Evolutionary conservation across 2,329 filamentous ascomycete species (phyloP).

Genomic region (Aspergillus candidus): DNA sequence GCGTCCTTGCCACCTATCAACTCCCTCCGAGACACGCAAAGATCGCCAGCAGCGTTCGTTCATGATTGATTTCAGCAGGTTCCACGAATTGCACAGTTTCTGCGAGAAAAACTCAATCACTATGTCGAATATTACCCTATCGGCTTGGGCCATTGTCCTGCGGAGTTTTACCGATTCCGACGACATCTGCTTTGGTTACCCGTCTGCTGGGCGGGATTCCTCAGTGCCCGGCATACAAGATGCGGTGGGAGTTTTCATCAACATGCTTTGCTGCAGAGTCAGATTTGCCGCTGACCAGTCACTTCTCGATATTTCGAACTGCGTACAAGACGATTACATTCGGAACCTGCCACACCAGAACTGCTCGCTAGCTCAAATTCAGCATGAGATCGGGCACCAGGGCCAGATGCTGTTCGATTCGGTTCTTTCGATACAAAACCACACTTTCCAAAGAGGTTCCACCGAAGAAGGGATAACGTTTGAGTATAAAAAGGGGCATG

Average conservation of each 20-base stretch:
- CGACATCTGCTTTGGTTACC: conserved; percentile 39
- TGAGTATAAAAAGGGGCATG: conserved; percentile 27
- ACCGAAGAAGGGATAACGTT: conserved; percentile 26
- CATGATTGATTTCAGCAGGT: conserved; percentile 26
- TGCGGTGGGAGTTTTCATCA: conserved; percentile 48
- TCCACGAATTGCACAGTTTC: conserved; percentile 25
- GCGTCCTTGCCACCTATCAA: conserved; percentile 27
- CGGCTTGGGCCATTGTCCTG: conserved; percentile 37
- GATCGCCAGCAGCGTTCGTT: conserved; percentile 20
- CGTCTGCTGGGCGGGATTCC: conserved; percentile 40
- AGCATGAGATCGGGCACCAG: conserved; percentile 35
- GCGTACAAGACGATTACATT: conserved; percentile 44
- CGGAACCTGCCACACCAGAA: conserved; percentile 45
- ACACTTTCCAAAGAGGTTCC: conserved; percentile 17
- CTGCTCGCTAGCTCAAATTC: conserved; percentile 46
- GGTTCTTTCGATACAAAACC: conserved; percentile 37
- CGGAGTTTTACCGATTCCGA: conserved; percentile 26
- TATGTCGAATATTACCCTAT: conserved; percentile 33
- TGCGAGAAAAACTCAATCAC: conserved; percentile 28
- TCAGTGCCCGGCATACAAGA: conserved; percentile 42
- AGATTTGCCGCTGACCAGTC: conserved; percentile 29
- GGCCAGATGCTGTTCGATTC: conserved; percentile 38
- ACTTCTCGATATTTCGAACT: conserved; percentile 38
- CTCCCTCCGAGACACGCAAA: conserved; percentile 4
- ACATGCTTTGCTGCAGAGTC: conserved; percentile 50